These are phyloP conservation scores for Clitocybe nebularis DNA, from an alignment of 1,284 basidiomycete genomes.

Conservation along the genomic window DNA sequence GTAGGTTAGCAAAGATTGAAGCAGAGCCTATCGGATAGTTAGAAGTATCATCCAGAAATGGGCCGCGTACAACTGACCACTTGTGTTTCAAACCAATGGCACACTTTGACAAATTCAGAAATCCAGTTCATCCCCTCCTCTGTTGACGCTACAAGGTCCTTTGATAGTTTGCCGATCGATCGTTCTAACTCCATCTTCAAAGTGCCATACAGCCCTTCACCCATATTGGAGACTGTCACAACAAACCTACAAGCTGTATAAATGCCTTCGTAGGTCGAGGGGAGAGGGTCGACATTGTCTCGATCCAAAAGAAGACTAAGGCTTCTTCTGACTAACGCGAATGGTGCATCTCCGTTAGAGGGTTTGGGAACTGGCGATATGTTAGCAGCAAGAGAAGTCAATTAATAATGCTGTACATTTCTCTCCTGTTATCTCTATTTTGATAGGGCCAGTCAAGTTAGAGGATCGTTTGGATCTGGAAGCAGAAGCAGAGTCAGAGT, in stretches of 20 bases:
- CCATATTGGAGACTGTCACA: slow-evolving; percentile 47
- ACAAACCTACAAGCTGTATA: slow-evolving; percentile 52
- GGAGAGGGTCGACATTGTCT: slow-evolving; percentile 28
- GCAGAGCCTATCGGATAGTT: slow-evolving; percentile 37
- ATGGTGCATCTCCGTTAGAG: slow-evolving; percentile 20
- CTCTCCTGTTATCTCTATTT: slow-evolving; percentile 41
- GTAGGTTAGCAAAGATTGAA: slow-evolving; percentile 58
- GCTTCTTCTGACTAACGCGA: slow-evolving; percentile 34
- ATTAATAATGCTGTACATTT: slow-evolving; percentile 25
- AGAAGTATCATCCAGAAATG: background rate
- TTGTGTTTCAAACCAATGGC: slow-evolving; percentile 60
- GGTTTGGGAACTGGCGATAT: slow-evolving; percentile 20
- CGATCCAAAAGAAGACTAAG: slow-evolving; percentile 43
- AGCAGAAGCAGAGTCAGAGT: slow-evolving; percentile 61
- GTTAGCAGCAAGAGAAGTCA: background rate
- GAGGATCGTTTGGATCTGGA: slow-evolving; percentile 42
- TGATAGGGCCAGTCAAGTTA: slow-evolving; percentile 32
- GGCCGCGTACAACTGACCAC: slow-evolving; percentile 41
- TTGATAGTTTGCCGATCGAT: slow-evolving; percentile 37
- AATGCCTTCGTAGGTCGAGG: slow-evolving; percentile 51
- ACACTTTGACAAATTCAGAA: slow-evolving; percentile 43
- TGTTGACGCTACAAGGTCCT: slow-evolving; percentile 26
- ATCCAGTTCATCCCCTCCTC: slow-evolving; percentile 44
- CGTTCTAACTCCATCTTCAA: slow-evolving; percentile 53
- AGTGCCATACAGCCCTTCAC: slow-evolving; percentile 48